Evolutionary conservation across 176 grass and related monocot genomes (phyloP).

Genomic region (Carex kokanica): DNA sequence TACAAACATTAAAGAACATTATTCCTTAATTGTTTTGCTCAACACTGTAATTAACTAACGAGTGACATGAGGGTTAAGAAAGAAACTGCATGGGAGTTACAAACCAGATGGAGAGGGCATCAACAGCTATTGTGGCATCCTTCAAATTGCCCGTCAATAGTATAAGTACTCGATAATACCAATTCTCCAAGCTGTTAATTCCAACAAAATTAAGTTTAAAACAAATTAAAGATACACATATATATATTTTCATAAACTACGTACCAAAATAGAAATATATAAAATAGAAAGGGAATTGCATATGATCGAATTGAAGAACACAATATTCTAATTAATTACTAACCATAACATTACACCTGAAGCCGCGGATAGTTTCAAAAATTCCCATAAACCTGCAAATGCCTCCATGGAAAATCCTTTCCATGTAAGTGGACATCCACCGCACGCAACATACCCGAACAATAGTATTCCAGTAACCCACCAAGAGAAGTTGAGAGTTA

Average conservation of each 20-base stretch:
- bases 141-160: conserved; percentile 70
- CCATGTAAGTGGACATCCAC: conserved; percentile 80
- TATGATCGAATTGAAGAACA: neutral
- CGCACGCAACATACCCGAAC: conserved; percentile 51
- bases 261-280: neutral
- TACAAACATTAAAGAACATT: neutral
- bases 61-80: neutral
- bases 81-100: neutral
- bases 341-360: conserved; percentile 94
- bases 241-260: neutral
- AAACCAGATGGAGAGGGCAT: conserved; percentile 90
- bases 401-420: conserved; percentile 82
- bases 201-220: neutral
- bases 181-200: conserved; percentile 90
- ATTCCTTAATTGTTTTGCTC: neutral
- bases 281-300: neutral
- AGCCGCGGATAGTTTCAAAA: conserved; percentile 69
- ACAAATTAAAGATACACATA: neutral
- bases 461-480: conserved; percentile 49
- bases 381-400: conserved; percentile 65
- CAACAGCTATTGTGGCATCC: conserved; percentile 76
- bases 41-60: neutral
- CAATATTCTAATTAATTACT: neutral
- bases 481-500: conserved; percentile 95
- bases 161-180: conserved; percentile 89